Percentiles rank a stretch among this genome's conserved stretches.
Evolutionary conservation across 2,329 filamentous ascomycete genomes (phyloP).

Genomic region (Colletotrichum sp.): DNA sequence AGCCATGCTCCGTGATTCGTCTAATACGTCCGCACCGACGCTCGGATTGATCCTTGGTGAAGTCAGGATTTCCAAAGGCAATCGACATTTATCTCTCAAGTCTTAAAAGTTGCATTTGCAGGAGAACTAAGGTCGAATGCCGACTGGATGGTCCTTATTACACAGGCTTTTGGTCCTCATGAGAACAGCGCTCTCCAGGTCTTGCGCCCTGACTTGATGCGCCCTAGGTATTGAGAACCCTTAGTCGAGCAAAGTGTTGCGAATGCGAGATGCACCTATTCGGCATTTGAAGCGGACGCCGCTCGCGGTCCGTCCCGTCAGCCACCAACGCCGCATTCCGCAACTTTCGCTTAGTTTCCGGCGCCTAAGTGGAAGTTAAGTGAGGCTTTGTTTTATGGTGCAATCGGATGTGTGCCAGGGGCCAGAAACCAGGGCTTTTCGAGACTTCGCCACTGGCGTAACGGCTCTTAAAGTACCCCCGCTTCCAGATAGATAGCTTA

Average conservation of each 20-base stretch:
- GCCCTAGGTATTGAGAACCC: neutral
- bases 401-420: too few relatives aligned
- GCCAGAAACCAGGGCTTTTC: too few relatives aligned
- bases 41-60: neutral
- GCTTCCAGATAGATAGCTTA: too few relatives aligned
- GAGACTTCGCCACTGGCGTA: too few relatives aligned
- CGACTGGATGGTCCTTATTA: neutral
- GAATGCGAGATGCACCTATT: neutral
- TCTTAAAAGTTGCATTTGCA: neutral
- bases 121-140: neutral
- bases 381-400: neutral
- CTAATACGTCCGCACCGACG: neutral
- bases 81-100: neutral
- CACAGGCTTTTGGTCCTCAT: fast-evolving
- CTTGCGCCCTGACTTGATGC: neutral
- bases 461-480: too few relatives aligned
- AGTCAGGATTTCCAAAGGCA: neutral
- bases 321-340: neutral
- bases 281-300: neutral
- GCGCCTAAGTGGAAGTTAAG: neutral
- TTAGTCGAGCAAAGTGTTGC: neutral
- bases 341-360: neutral
- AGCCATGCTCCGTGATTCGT: neutral
- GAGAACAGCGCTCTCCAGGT: neutral
- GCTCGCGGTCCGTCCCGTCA: neutral